Conservation (phyloP, 2,329 filamentous ascomycete genomes). For the Orbilia ellipsospora region DNA sequence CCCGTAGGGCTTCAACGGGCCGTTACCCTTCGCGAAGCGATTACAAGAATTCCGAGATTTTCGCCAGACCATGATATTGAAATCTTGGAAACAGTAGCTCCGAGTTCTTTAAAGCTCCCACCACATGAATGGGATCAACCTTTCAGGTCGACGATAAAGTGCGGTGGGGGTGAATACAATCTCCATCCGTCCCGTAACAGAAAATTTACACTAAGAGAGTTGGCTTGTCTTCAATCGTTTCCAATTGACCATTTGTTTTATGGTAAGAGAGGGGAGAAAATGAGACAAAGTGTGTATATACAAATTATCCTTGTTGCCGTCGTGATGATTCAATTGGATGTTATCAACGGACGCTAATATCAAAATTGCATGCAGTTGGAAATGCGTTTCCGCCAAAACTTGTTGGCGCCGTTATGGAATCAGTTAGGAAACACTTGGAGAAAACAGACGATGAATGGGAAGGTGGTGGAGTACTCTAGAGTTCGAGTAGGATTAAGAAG, state of each 20-base stretch:
- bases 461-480: slow-evolving; percentile 37
- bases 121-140: slow-evolving; percentile 57
- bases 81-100: slow-evolving; percentile 58
- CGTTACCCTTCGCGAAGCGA: slow-evolving; percentile 64
- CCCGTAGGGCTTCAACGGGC: slow-evolving; percentile 58
- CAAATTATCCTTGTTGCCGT: neutral
- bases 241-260: slow-evolving; percentile 71
- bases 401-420: slow-evolving; percentile 47
- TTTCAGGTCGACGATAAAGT: slow-evolving; percentile 70
- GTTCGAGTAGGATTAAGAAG: no score
- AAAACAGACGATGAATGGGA: slow-evolving; percentile 53
- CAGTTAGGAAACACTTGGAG: slow-evolving; percentile 42
- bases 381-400: slow-evolving; percentile 50
- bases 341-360: neutral
- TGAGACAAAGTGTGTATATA: slow-evolving; percentile 41
- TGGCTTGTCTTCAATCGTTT: slow-evolving; percentile 77
- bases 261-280: slow-evolving; percentile 46
- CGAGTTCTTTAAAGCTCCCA: slow-evolving; percentile 60
- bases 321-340: neutral
- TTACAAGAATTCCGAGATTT: slow-evolving; percentile 62
- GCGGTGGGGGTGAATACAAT: slow-evolving; percentile 69
- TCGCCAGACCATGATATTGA: slow-evolving; percentile 61
- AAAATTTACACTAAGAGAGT: slow-evolving; percentile 74
- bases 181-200: slow-evolving; percentile 74
- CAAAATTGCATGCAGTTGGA: slow-evolving; percentile 21